Evolutionary conservation across 2,329 filamentous ascomycete species (phyloP).

Genomic region (Penicillium brevicompactum): DNA sequence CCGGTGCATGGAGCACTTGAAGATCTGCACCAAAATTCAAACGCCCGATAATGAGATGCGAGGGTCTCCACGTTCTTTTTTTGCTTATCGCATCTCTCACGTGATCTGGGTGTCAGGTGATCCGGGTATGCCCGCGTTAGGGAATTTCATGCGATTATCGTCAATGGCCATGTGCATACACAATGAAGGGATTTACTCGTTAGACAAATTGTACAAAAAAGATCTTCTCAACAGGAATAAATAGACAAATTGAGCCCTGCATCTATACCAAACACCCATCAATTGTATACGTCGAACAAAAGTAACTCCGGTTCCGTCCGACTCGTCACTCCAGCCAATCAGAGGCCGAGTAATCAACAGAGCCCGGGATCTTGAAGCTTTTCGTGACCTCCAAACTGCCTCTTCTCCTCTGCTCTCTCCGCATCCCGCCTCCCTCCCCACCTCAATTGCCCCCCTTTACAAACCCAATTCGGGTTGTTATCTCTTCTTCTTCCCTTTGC

Average conservation of each 20-base stretch:
- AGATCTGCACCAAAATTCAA: conserved; percentile 4
- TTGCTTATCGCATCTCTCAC: conserved; percentile 28
- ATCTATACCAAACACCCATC: background rate
- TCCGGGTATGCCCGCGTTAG: background rate
- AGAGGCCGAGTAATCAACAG: conserved; percentile 39
- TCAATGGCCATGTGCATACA: background rate
- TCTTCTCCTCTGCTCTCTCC: conserved; percentile 27
- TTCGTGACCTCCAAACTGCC: conserved; percentile 39
- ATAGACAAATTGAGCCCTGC: no score
- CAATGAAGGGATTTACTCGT: background rate
- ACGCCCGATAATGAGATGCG: conserved; percentile 6
- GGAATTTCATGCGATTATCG: background rate
- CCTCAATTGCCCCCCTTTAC: conserved; percentile 35
- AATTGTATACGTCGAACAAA: conserved; percentile 8
- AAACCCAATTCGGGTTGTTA: conserved; percentile 41
- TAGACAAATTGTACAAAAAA: background rate
- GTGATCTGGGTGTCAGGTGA: conserved; percentile 21
- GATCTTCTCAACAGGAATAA: background rate
- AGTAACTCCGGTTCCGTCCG: conserved; percentile 42
- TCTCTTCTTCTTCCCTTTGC: conserved; percentile 28
- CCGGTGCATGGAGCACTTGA: conserved; percentile 46
- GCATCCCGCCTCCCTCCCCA: conserved; percentile 26
- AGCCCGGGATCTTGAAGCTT: conserved; percentile 46
- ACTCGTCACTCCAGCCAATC: conserved; percentile 44
- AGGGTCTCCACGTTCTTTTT: conserved; percentile 17